Evolutionary conservation across 2,329 filamentous ascomycete genomes (phyloP), one percentile per base, ranked within the genome.

Genomic region (Thermothelomyces thermophilus): DNA sequence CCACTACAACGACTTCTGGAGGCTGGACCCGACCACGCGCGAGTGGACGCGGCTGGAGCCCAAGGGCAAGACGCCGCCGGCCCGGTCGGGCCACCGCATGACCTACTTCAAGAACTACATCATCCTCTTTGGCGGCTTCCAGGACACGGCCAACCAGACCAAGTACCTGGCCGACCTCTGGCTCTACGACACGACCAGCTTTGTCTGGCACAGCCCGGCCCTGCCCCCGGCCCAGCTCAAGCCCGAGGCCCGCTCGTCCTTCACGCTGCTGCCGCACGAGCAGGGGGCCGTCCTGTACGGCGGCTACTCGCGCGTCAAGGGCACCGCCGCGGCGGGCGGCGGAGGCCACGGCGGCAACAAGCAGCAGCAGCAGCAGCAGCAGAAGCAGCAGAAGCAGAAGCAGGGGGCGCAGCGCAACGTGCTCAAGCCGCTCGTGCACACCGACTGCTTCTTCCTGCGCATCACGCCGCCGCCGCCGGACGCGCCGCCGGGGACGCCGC

Each of bases 1-100:
- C 67, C 93, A 98, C 69, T 98, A 98, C 72, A 95, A 95, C 63
- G 93, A 97, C 70, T 97, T 98, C 66, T 98, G 93, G 91, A 79
- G 86, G 43, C 77, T 97, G 37, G 90, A 97, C 63, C 86, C 91
- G 0, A 78, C 77, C 8, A 83, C 80, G 7, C 78, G 90, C 60
- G 93, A 98, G 71, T 98, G 93, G 93, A 87, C 82, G 50, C 86
- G 90, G 54, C 75, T 98, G 30, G 93, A 98, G 66, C 77, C 76
- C 60, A 80, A 80, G 71, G 87, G 87, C 51, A 87, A 87, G 66
- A 77, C 78, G 31, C 91, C 91, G 34, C 85, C 88, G 2, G 90
- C 91, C 2, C 77, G 93, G 57, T 94, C 87, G 65, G 93, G 93
- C 3, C 90, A 96, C 68, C 82, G 91, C 58, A 95, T 98, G 90